Evolutionary conservation across 2,329 filamentous ascomycete genomes (phyloP), one percentile per base, ranked within the genome.

Genomic region (Venturia oleaginea): DNA sequence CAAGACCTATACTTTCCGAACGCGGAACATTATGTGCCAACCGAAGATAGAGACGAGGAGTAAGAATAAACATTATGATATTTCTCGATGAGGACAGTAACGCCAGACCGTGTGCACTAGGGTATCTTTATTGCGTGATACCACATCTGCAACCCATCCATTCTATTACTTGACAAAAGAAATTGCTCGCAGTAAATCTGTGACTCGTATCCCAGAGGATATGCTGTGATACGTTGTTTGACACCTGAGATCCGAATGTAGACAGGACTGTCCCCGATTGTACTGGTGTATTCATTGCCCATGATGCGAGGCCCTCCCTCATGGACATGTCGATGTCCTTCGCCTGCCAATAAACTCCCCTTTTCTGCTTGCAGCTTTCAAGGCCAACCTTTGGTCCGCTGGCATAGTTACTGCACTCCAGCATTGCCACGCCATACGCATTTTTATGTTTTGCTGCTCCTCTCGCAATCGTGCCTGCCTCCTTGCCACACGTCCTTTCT

Each of bases 401-500:
- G 54, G 51, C 55, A 59, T 43, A 15, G 30, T n/a, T 8, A 61
- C 62, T 15, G 70, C 71, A 17, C 75, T 76, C 75, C 77, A 79
- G 66, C 75, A 78, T 66, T 77, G 76, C 70, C 75, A 68, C 30
- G 77, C 76, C 61, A 78, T 72, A 27, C 76, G 70, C 42, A 76
- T 70, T 68, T 80, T 74, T 67, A 78, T 72, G 63, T 75, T 72
- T 30, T 76, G 71, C 68, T 80, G 77, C 65, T 80, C 79, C 0
- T 71, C 67, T 65, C 78, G 70, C 66, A 81, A 70, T 55, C 74
- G 71, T 67, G 76, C 69, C 69, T 80, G 79, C n/a, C 77, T 71
- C 67, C 76, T 76, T 1, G 79, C 79, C 65, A 81, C 71, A 66
- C 76, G 77, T 67, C 76, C 76, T 66, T 76, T 71, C 68, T 74